Evolutionary conservation across 129 eudicot species (phyloP).

Genomic region (Artemisia annua): DNA sequence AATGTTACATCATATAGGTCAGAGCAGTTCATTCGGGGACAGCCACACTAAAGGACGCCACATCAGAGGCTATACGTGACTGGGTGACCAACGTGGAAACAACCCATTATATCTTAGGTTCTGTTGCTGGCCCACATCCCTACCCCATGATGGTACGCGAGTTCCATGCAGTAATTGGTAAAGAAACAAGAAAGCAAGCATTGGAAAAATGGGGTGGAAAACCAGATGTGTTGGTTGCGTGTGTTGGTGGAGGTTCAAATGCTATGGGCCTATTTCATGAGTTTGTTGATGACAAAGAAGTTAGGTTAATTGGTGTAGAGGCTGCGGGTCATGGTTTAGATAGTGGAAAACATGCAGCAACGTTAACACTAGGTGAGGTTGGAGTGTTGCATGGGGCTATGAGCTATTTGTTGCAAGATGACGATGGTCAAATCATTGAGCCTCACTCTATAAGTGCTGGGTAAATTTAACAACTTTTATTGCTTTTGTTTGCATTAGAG

Average conservation of each 20-base stretch:
- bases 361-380: constrained; percentile 77
- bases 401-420: constrained; percentile 91
- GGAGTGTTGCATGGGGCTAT: constrained; percentile 94
- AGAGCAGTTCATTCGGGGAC: constrained; percentile 88
- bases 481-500: not conserved
- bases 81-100: constrained; percentile 92
- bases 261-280: constrained; percentile 92
- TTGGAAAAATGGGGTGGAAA: constrained; percentile 94
- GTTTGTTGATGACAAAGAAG: constrained; percentile 76
- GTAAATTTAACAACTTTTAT: constrained; percentile 33
- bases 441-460: constrained; percentile 95
- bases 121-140: constrained; percentile 36
- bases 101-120: constrained; percentile 33
- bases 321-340: constrained; percentile 86
- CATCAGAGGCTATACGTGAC: constrained; percentile 85
- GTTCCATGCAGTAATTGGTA: constrained; percentile 39
- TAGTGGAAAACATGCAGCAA: constrained; percentile 95
- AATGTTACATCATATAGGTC: constrained; percentile 41
- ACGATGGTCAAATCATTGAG: constrained; percentile 77
- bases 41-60: constrained; percentile 88
- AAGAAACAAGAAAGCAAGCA: constrained; percentile 92
- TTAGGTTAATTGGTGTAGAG: constrained; percentile 84
- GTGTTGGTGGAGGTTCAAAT: constrained; percentile 93
- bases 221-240: constrained; percentile 85
- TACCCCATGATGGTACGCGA: constrained; percentile 36